Percentiles rank a stretch among this genome's conserved stretches.
Conservation (phyloP, 495 filamentous ascomycete genomes). For the Penicillium malachiteum region DNA sequence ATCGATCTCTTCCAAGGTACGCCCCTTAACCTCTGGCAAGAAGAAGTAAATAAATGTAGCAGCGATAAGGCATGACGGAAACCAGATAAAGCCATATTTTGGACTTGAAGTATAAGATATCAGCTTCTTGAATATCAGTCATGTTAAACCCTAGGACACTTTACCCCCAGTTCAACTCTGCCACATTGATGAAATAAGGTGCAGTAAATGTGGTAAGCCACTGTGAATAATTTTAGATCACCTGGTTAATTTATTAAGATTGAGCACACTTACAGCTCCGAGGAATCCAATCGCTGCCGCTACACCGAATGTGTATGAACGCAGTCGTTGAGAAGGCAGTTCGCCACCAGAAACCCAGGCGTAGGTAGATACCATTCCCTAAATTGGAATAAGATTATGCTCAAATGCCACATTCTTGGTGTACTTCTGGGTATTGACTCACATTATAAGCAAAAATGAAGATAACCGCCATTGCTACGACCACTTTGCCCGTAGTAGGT, state of each 20-base stretch:
- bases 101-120: constrained; percentile 40
- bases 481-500: constrained; percentile 39
- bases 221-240: constrained; percentile 13
- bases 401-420: background rate
- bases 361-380: constrained; percentile 39
- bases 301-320: constrained; percentile 53
- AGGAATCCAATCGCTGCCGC: constrained; percentile 50
- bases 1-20: constrained; percentile 37
- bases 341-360: constrained; percentile 62
- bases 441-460: constrained; percentile 59
- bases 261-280: constrained; percentile 16
- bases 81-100: constrained; percentile 56
- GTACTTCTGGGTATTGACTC: constrained; percentile 1
- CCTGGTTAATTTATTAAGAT: background rate
- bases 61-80: constrained; percentile 20
- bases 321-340: constrained; percentile 48
- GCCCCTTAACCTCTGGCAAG: constrained; percentile 51
- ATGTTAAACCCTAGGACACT: background rate
- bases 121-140: too few relatives aligned
- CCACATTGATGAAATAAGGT: constrained; percentile 64
- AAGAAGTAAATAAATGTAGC: constrained; percentile 43
- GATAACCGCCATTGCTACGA: constrained; percentile 54
- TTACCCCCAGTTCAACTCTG: constrained; percentile 52
- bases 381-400: background rate
- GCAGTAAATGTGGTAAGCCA: constrained; percentile 62